Base-by-base conservation (phyloP, 1,284 basidiomycete species). In the Mycosarcoma mackinlayi region DNA sequence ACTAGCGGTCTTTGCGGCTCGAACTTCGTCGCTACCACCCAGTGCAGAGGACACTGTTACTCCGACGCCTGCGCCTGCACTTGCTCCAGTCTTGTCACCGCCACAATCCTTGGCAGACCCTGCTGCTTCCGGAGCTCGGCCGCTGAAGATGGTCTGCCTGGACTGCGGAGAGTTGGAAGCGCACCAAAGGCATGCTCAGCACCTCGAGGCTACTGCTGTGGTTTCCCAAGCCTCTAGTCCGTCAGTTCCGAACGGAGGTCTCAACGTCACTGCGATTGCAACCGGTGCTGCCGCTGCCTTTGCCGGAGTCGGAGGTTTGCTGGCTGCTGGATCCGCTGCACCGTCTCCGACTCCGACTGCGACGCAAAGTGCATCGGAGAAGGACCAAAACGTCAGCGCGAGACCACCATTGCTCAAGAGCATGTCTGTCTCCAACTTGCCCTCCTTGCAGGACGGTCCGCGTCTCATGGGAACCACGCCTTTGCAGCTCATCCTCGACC, bases 161-260 rank as follows among this genome's bases (percentile, higher is more conserved):
- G 71, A 76, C 28, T 76, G 71, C 27, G 64, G 52, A 9, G 74
- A 76, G 44, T 16, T 24, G 9, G 74, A 74, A 37, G 74, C 74
- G 10, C 54, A 63, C 28, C 54, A 37, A n/a, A 27, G 70, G 21
- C 68, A 72, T 28, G 61, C 56, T 10, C 37, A 64, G 7, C 68
- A 71, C 23, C 41, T 70, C 40, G 53, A 70, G 23, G 47, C 50
- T 14, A 42, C 64, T 4, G 27, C 31, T 1, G 34, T 45, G 5
- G 44, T 48, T 2, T 53, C 47, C 18, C 27, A 23, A 24, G 42
- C 14, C 5, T 14, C 38, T 14, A n/a, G 19, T 19, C n/a, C 31
- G 2, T 14, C n/a, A 21, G 38, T 47, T 5, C 28, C 21, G 1
- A 39, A 18, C 11, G 44, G 37, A 5, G 65, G 18, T 1, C 33